Evolutionary conservation across 176 grass and related monocot genomes (phyloP), one percentile per base, ranked within the genome.

Genomic region (Thalia dealbata): DNA sequence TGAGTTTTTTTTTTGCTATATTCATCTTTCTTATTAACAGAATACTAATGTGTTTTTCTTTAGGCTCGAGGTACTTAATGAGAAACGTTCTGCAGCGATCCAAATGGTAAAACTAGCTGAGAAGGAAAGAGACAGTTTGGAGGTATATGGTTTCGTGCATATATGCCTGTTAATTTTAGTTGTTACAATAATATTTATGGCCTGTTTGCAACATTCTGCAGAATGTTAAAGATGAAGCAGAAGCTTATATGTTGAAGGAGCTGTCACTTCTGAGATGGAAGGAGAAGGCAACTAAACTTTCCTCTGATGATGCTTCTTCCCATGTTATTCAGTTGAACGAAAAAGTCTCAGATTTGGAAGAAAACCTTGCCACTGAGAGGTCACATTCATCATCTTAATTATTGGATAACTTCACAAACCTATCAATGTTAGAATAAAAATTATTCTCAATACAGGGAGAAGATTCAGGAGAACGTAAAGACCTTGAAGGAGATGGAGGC

Each of bases 161-260:
- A 54, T 32, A 38, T 14, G 21, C 30, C 55, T 13, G 35, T 63
- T 66, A 22, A 48, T 76, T 35, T 23, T 82, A 52, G 52, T 41
- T 14, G n/a, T 43, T 44, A 62, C 23, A 5, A 35, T 58, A 14
- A 69, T 38, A 46, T 76, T 52, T 38, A 69, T 64, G 41, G 10
- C 29, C 28, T 81, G 3, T n/a, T 51, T 70, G 38, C 19, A 77
- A 25, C 38, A 27, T 81, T 63, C 11, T 79, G 29, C 82, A 97
- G 95, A 86, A 77, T 64, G 90, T 91, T 0, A 97, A 97, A 92
- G 89, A 97, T 83, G 95, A 97, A 81, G 95, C 90, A 76, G 95
- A 97, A 74, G 61, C 83, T 60, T 92, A 82, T 69, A 97, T 97
- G 85, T 54, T 97, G 82, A 97, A 97, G 82, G 95, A 97, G 84